phyloP scores from a whole-genome alignment of 768 basidiomycete species.

The Amanita subjunquillea region DNA sequence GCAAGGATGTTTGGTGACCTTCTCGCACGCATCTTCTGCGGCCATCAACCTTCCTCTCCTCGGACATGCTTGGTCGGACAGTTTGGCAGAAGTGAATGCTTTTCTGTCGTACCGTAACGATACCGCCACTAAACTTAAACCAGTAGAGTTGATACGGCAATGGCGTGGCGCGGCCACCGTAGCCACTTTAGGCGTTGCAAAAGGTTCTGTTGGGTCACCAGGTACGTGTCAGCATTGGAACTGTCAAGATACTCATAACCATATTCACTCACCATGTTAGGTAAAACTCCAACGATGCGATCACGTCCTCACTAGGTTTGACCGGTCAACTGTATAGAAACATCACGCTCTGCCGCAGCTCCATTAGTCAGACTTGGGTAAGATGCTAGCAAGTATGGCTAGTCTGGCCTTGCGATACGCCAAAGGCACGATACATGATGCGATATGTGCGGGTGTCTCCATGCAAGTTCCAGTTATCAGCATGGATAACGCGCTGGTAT shows the following conservation, averaged over 20 bases:
- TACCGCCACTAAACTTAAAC: background rate
- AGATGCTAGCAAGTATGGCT: background rate
- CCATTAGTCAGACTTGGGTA: background rate
- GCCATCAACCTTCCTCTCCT: background rate
- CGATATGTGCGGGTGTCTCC: background rate
- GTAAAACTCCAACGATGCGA: background rate
- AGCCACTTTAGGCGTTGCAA: background rate
- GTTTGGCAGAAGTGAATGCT: background rate
- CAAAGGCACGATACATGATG: background rate
- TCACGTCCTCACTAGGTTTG: background rate
- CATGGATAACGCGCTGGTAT: background rate
- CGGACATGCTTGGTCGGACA: background rate
- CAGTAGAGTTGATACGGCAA: background rate
- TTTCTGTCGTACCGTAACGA: background rate
- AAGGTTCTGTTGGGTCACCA: background rate
- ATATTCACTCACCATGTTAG: background rate
- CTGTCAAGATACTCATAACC: background rate
- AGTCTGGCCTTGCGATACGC: background rate
- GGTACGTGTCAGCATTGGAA: background rate
- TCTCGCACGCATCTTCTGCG: background rate
- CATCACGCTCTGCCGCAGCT: background rate
- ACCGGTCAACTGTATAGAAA: background rate
- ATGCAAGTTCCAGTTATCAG: background rate
- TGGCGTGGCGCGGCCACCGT: background rate
- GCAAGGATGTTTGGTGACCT: background rate